Base-by-base conservation (phyloP, 78 protist species). In the Corallochytrium limacisporum region DNA sequence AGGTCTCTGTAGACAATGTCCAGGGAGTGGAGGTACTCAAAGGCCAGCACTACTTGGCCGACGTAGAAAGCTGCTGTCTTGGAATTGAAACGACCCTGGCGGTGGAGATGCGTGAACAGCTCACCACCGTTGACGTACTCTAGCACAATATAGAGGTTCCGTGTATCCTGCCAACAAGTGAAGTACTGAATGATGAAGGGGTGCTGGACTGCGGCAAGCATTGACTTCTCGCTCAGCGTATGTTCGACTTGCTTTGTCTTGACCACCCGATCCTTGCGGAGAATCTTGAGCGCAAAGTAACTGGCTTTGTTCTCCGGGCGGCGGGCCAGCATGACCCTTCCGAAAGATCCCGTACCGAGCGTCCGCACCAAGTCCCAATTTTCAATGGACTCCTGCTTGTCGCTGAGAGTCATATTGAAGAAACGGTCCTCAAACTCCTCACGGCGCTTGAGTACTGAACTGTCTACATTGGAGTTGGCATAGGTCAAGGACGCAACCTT, bases 111-210 rank as follows among this genome's bases (percentile, higher is more conserved):
- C 16, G 78, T 44, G 56, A 87, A 91, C 54, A 91, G 12, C 51
- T 91, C 96, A 9, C 96, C 96, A 0, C 96, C 96, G 28, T 16
- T 15, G 16, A 83, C 84, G 22, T 61, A 85, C 77, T 69, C 76
- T 15, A 69, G 35, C 29, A 42, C 53, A 12, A 69, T 31, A 59
- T 46, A 69, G 29, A 69, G 59, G 33, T 40, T 36, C 13, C 18
- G 29, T 18, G 35, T 33, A 38, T 69, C 67, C 69, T 63, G 54
- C 15, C 8, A 63, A 33, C 33, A 10, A 24, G 15, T 12, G 42
- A 13, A 28, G 13, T 8, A 29, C 38, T 57, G 63, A 26, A 57
- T 28, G 15, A 57, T 57, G 63, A 57, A 57, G 26, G 63, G 63
- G 63, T 39, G 33, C 24, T 57, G 44, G 8, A 57, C 32, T 9